A percentile compares a stretch with the other conserved stretches of the same genome.
Evolutionary conservation across 441 rosid species (phyloP).

Genomic region (Gossypium laxum): DNA sequence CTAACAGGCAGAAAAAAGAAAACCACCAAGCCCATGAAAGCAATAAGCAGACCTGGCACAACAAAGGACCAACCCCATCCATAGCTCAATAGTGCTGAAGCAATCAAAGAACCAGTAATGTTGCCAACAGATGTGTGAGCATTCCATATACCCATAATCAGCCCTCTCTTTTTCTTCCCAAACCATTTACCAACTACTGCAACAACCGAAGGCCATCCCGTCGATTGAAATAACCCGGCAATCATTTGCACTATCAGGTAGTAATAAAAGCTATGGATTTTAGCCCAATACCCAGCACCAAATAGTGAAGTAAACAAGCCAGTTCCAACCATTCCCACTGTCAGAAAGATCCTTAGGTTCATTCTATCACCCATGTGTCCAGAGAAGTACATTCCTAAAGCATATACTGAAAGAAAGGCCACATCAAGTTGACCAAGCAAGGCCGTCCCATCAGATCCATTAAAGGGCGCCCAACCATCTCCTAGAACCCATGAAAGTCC

Average conservation of each 20-base stretch:
- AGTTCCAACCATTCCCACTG: conserved; percentile 78
- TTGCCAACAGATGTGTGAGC: conserved; percentile 96
- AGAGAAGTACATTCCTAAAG: conserved; percentile 76
- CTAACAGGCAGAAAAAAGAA: conserved; percentile 58
- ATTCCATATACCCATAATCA: conserved; percentile 96
- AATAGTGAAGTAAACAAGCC: conserved; percentile 70
- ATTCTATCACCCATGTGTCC: conserved; percentile 85
- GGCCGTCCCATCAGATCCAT: conserved; percentile 54
- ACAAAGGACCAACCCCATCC: conserved; percentile 99
- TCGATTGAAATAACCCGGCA: conserved; percentile 83
- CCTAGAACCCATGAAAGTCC: conserved; percentile 26
- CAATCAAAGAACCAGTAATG: conserved; percentile 75
- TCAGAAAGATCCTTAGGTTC: conserved; percentile 62
- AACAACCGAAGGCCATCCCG: conserved; percentile 96
- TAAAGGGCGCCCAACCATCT: conserved; percentile 84
- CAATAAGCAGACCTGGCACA: conserved; percentile 58
- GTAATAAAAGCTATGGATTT: conserved; percentile 56
- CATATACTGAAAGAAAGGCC: conserved; percentile 74
- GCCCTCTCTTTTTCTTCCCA: conserved; percentile 76
- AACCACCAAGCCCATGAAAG: conserved; percentile 43
- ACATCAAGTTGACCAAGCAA: conserved; percentile 74
- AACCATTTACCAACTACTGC: conserved; percentile 94
- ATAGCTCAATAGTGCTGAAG: conserved; percentile 57
- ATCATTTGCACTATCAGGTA: conserved; percentile 58
- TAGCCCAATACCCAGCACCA: conserved; percentile 74